Evolutionary conservation across 495 filamentous ascomycete species (phyloP), one percentile per base, ranked within the genome.

Genomic region (Penicillium daleae): DNA sequence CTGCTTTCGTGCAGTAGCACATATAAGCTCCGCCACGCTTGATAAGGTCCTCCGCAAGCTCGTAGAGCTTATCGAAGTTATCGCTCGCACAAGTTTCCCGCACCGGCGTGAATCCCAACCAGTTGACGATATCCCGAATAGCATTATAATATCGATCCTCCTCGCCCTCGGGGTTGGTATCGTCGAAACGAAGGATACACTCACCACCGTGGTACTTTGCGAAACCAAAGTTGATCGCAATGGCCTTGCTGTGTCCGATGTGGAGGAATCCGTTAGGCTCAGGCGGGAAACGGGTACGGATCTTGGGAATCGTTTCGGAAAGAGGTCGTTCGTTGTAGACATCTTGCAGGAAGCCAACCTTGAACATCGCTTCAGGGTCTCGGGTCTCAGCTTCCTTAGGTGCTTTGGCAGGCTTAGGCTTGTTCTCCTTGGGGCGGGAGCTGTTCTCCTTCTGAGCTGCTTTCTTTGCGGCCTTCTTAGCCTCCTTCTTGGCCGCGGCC

Each of bases 141-240:
- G 90, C 85, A 12, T 82, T 79, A 67, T 92, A 92, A 71, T 90
- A 96, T 29, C 86, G 82, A 74, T 92, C 88, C 69, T 93, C 87
- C 74, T 96, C 92, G 7, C 86, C 88, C 61, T 91, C 89, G 1
- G 92, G 92, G 72, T 96, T 96, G 12, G 91, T 94, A 65, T 96
- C 92, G 73, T 93, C 90, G 69, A 88, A 91, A 57, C 88, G 77
- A 62, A 87, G 73, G 33, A 86, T 85, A 75, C 85, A 90, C 58
- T 90, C 79, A 56, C 96, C 96, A 13, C 89, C 89, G 73, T 97
- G 89, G 69, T 89, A 87, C 66, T 85, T 87, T 12, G 95, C 95
- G 76, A 97, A 97, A 0, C 95, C 96, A 73, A 98, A 98, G 77
- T 98, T 99, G 68, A 98, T 85, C 0, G 92, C 87, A 75, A 99